phyloP scores from a whole-genome alignment of 768 basidiomycete species.

The Mycena haematopus region DNA sequence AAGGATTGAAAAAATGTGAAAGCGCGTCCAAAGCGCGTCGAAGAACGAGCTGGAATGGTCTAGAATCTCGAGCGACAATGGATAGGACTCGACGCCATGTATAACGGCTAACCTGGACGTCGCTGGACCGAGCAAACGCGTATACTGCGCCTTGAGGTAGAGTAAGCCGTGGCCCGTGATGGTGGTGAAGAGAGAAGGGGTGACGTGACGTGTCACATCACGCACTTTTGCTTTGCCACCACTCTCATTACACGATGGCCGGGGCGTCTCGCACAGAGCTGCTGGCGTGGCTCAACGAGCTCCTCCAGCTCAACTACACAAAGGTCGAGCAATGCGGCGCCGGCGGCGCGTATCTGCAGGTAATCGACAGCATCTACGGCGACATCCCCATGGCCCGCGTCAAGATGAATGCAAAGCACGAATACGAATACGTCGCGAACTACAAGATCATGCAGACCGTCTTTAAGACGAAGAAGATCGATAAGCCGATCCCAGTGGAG shows the following conservation, averaged over 20 bases:
- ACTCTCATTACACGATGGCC: slow-evolving; percentile 49
- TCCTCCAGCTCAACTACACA: slow-evolving; percentile 88
- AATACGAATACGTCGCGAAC: slow-evolving; percentile 95
- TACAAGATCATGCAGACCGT: slow-evolving; percentile 93
- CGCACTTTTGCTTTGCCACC: not conserved
- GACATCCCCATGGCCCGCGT: slow-evolving; percentile 91
- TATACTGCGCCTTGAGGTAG: no score
- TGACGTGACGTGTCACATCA: not conserved
- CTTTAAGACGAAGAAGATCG: slow-evolving; percentile 93
- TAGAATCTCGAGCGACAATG: no score
- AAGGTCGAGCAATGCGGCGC: slow-evolving; percentile 61
- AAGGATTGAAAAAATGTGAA: no score
- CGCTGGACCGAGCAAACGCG: no score
- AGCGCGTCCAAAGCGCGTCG: no score
- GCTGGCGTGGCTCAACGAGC: slow-evolving; percentile 91
- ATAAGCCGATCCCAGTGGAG: slow-evolving; percentile 98
- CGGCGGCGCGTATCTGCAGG: slow-evolving; percentile 93
- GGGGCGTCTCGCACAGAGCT: slow-evolving; percentile 84
- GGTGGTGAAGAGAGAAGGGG: no score
- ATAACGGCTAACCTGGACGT: no score
- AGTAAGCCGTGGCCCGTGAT: no score
- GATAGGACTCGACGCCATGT: no score
- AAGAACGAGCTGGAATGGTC: no score
- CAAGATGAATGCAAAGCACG: slow-evolving; percentile 95
- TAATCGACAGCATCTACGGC: slow-evolving; percentile 93